These are phyloP conservation scores for Akanthomyces muscarius DNA, from an alignment of 2,329 filamentous ascomycete species.

Conservation along the genomic window DNA sequence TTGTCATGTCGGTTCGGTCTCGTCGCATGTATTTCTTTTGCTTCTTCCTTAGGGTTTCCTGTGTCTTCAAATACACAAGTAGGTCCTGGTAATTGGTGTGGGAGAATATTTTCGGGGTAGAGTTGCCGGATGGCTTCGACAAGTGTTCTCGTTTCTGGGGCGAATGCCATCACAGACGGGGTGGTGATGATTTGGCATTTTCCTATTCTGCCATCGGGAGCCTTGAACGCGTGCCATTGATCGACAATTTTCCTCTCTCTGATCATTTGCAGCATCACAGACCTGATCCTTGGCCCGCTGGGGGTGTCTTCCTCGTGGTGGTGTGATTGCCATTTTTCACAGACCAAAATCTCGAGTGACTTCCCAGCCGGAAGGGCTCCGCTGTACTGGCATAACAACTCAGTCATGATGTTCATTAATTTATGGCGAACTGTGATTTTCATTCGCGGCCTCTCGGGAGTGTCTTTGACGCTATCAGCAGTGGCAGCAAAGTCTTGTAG, in stretches of 20 bases:
- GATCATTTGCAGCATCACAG: constrained; percentile 37
- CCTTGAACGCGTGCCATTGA: constrained; percentile 43
- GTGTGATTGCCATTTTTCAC: constrained; percentile 35
- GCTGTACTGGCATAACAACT: constrained; percentile 28
- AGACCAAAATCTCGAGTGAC: constrained; percentile 29
- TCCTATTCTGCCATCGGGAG: constrained; percentile 37
- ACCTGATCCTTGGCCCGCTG: constrained; percentile 36
- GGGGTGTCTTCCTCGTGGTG: constrained; percentile 40
- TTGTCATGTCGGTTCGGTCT: constrained; percentile 24
- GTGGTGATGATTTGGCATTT: constrained; percentile 44
- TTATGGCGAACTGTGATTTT: not conserved
- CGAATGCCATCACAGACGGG: constrained; percentile 39
- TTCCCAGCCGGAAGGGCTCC: constrained; percentile 49
- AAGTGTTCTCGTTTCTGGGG: constrained; percentile 37
- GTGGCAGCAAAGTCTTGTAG: not conserved
- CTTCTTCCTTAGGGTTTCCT: not conserved
- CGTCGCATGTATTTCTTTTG: constrained; percentile 23
- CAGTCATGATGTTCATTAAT: constrained; percentile 26
- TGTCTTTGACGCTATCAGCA: not conserved
- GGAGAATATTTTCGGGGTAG: constrained; percentile 32
- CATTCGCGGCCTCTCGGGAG: not conserved
- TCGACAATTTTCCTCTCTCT: constrained; percentile 34
- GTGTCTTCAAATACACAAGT: constrained; percentile 4
- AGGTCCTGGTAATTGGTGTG: not conserved
- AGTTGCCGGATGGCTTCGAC: constrained; percentile 45